phyloP scores from a whole-genome alignment of 1,284 basidiomycete species.

The Cutaneotrichosporon dermatis region DNA sequence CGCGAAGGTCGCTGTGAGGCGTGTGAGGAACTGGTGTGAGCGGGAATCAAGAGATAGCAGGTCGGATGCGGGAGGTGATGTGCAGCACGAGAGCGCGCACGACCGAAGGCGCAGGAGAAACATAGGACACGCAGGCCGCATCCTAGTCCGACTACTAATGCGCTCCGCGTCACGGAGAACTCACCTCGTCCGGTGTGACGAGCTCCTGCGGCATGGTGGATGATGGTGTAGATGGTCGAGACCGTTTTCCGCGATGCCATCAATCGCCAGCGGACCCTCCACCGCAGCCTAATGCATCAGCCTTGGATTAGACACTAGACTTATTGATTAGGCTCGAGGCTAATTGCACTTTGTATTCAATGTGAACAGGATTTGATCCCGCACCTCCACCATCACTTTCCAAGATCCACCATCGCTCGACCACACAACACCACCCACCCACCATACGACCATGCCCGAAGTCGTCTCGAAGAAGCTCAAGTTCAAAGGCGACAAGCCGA shows the following conservation, averaged over 20 bases:
- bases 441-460: conserved; percentile 14
- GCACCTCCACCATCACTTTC: neutral
- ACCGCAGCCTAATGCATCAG: too few species aligned
- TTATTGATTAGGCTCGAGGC: too few species aligned
- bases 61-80: conserved; percentile 16
- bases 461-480: conserved; percentile 48
- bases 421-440: neutral
- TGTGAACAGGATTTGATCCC: neutral
- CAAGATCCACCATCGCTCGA: neutral
- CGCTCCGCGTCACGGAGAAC: neutral
- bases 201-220: conserved; percentile 40
- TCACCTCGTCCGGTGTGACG: conserved; percentile 37
- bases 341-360: neutral
- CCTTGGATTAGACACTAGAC: too few species aligned
- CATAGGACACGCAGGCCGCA: too few species aligned
- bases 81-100: conserved; percentile 59
- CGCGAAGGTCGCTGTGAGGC: conserved; percentile 51
- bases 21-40: conserved; percentile 45
- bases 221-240: conserved; percentile 1
- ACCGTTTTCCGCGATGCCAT: neutral
- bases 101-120: too few species aligned
- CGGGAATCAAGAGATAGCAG: neutral
- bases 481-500: conserved; percentile 53
- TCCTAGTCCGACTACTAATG: too few species aligned
- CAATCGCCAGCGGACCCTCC: neutral